Conservation (phyloP, 2,329 filamentous ascomycete species). For the Microcyclospora pomicola region DNA sequence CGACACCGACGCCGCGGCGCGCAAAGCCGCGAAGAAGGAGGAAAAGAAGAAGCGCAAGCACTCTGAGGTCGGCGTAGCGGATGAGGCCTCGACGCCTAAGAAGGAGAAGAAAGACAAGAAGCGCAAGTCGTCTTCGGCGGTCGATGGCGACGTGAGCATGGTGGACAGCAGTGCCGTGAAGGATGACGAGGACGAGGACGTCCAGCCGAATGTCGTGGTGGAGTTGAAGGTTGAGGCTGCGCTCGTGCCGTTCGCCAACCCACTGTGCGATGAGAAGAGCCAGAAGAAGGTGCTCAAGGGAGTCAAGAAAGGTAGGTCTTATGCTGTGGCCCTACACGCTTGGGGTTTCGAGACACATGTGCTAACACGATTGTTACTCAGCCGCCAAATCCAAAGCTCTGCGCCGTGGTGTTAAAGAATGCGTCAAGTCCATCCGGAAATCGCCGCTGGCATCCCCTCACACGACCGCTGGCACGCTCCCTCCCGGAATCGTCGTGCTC, state of each 20-base stretch:
- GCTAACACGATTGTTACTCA: slow-evolving; percentile 27
- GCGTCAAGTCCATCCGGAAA: slow-evolving; percentile 96
- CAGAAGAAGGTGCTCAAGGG: slow-evolving; percentile 52
- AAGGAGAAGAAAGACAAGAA: slow-evolving; percentile 11
- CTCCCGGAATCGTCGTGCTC: slow-evolving; percentile 69
- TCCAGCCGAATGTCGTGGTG: slow-evolving; percentile 31
- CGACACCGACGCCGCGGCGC: slow-evolving; percentile 24
- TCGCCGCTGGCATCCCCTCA: slow-evolving; percentile 56
- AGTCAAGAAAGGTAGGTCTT: slow-evolving; percentile 43
- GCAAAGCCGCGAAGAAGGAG: slow-evolving; percentile 16
- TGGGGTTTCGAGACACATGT: background rate
- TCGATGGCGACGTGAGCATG: slow-evolving; percentile 20
- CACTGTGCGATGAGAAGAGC: slow-evolving; percentile 65
- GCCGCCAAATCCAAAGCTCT: slow-evolving; percentile 91
- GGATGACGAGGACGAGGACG: slow-evolving; percentile 29
- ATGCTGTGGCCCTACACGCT: background rate
- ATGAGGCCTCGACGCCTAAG: background rate
- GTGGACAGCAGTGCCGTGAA: slow-evolving; percentile 22
- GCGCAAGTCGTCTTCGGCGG: slow-evolving; percentile 33
- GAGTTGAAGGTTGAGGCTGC: slow-evolving; percentile 32
- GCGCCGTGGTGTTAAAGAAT: slow-evolving; percentile 96
- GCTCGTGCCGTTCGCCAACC: slow-evolving; percentile 71
- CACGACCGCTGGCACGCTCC: slow-evolving; percentile 32
- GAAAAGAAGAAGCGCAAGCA: slow-evolving; percentile 23
- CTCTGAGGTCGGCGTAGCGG: slow-evolving; percentile 13